These are phyloP conservation scores for Macadamia integrifolia DNA, from an alignment of 164 flowering plant species.

Conservation along the genomic window DNA sequence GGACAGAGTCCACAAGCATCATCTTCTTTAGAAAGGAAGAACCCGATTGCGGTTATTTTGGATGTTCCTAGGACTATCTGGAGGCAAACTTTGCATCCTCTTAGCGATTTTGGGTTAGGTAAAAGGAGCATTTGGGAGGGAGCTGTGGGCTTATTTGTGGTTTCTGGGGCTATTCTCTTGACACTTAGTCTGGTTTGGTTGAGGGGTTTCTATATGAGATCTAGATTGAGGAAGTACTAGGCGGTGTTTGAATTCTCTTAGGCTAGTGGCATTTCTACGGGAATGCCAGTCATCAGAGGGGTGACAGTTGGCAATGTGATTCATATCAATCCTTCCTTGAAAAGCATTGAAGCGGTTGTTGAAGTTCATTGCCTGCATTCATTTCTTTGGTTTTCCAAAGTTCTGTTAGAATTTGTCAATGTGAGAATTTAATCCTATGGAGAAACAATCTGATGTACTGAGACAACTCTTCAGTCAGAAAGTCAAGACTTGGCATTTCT, in stretches of 20 bases:
- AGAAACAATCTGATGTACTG: neutral
- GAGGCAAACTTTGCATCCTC: slow-evolving; percentile 70
- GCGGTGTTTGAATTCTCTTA: slow-evolving; percentile 79
- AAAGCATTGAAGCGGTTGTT: slow-evolving; percentile 72
- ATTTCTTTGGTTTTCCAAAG: neutral
- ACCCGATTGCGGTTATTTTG: slow-evolving; percentile 43
- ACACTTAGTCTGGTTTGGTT: slow-evolving; percentile 83
- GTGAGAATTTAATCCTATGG: neutral
- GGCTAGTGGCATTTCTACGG: slow-evolving; percentile 78
- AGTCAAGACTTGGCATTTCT: too few species aligned
- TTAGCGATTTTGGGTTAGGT: slow-evolving; percentile 94
- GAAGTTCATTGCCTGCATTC: slow-evolving; percentile 47
- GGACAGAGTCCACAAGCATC: slow-evolving; percentile 34
- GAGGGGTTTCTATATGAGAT: slow-evolving; percentile 65
- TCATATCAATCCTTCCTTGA: slow-evolving; percentile 73
- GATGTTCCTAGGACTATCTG: slow-evolving; percentile 63
- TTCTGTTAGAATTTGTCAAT: neutral
- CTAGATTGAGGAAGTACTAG: slow-evolving; percentile 70
- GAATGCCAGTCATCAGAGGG: slow-evolving; percentile 93
- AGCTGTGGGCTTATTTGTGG: slow-evolving; percentile 86
- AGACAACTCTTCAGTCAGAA: neutral
- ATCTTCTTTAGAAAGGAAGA: slow-evolving; percentile 35
- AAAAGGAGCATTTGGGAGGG: slow-evolving; percentile 93
- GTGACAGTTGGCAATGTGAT: slow-evolving; percentile 87
- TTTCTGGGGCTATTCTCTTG: slow-evolving; percentile 67